Percentiles rank a stretch among this genome's conserved stretches.
phyloP scores from a whole-genome alignment of 1,284 basidiomycete genomes.

The Ceratobasidium sp. region DNA sequence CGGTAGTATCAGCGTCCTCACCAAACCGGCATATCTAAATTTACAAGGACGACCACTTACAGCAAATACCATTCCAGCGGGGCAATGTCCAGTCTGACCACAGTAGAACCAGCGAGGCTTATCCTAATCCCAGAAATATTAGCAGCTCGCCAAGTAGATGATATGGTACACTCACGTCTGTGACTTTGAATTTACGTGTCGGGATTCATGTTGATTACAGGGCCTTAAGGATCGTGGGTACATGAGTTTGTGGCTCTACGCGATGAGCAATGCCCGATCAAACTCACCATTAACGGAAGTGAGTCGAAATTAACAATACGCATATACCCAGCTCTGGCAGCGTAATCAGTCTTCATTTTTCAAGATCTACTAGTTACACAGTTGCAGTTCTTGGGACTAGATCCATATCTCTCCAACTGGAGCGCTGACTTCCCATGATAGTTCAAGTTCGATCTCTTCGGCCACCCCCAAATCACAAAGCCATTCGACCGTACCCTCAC shows the following conservation, averaged over 20 bases:
- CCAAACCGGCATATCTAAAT: neutral
- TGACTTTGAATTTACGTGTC: slow-evolving; percentile 19
- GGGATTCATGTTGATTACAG: slow-evolving; percentile 2
- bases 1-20: neutral
- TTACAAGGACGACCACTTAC: slow-evolving; percentile 9
- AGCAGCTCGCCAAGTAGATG: neutral
- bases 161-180: slow-evolving; percentile 18
- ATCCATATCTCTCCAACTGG: slow-evolving; percentile 47
- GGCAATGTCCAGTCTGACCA: slow-evolving; percentile 32
- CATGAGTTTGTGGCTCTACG: neutral
- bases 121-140: neutral
- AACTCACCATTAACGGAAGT: neutral
- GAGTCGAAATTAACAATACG: neutral
- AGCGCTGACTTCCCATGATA: slow-evolving; percentile 49
- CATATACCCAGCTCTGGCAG: neutral
- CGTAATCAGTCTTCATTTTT: neutral
- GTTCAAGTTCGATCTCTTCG: slow-evolving; percentile 46
- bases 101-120: slow-evolving; percentile 43
- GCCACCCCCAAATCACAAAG: slow-evolving; percentile 44
- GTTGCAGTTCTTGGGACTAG: neutral
- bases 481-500: slow-evolving; percentile 50
- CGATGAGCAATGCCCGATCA: neutral
- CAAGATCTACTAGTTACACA: neutral
- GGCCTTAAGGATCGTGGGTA: neutral
- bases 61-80: slow-evolving; percentile 44